Conservation (phyloP, 805 yeast genomes). For the Monosporozyma siamensis region DNA sequence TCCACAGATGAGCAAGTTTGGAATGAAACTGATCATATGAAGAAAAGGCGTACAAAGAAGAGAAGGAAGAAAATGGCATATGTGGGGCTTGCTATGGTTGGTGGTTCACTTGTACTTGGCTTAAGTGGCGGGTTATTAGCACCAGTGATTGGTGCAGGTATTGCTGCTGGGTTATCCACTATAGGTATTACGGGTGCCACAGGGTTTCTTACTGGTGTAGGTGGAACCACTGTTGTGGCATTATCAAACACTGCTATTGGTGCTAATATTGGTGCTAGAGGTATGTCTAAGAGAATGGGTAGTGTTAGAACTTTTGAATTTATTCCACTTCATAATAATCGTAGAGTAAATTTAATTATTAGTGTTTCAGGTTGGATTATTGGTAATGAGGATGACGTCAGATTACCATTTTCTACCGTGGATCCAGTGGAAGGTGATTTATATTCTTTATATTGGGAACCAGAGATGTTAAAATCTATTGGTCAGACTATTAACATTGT, state of each 20-base stretch:
- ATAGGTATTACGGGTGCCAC: conserved; percentile 91
- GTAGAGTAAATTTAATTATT: conserved; percentile 73
- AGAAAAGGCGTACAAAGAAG: conserved; percentile 57
- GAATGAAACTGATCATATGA: conserved; percentile 62
- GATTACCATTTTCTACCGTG: conserved; percentile 91
- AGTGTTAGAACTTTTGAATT: conserved; percentile 91
- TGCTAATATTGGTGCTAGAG: conserved; percentile 75
- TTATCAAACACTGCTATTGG: conserved; percentile 88
- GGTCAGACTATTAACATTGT: conserved; percentile 93
- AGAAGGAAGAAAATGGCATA: conserved; percentile 64
- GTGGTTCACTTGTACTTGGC: conserved; percentile 92
- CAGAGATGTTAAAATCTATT: conserved; percentile 89
- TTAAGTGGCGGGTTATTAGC: conserved; percentile 91
- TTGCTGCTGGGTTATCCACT: conserved; percentile 94
- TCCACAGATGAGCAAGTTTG: conserved; percentile 61
- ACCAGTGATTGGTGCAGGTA: conserved; percentile 96
- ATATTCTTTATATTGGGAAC: conserved; percentile 91
- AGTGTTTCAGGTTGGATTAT: conserved; percentile 98
- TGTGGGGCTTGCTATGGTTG: conserved; percentile 90
- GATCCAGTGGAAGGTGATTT: conserved; percentile 98
- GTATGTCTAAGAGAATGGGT: conserved; percentile 82
- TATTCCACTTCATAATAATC: conserved; percentile 83
- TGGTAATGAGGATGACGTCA: conserved; percentile 87
- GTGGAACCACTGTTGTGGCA: conserved; percentile 91
- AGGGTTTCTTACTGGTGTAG: conserved; percentile 90